Evolutionary conservation across 257 asterid genomes (phyloP).

Genomic region (Solanum chmielewskii): DNA sequence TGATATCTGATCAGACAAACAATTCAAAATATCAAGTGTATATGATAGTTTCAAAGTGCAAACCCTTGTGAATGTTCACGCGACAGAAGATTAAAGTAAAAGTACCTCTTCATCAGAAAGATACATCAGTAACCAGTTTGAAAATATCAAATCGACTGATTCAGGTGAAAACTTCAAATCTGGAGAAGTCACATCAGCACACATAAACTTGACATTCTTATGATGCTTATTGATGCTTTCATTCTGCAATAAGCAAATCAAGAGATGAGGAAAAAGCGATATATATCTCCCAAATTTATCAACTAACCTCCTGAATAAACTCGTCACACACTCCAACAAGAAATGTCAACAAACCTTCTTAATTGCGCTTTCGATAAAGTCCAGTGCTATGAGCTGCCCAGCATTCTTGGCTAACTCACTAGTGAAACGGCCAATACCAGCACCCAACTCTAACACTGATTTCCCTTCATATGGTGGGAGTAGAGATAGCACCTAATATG

Average conservation of each 20-base stretch:
- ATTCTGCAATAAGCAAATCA: constrained; percentile 39
- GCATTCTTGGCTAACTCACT: constrained; percentile 75
- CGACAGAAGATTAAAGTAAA: neutral
- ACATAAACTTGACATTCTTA: constrained; percentile 65
- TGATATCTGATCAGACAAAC: neutral
- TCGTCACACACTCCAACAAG: neutral
- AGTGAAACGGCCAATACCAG: constrained; percentile 99
- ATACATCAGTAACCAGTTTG: constrained; percentile 95
- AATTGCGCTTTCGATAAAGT: constrained; percentile 72
- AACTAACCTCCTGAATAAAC: neutral
- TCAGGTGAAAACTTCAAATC: constrained; percentile 61
- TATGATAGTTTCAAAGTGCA: neutral
- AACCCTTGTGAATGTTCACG: neutral
- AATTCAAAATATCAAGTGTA: neutral
- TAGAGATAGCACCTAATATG: constrained; percentile 60
- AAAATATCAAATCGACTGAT: constrained; percentile 72
- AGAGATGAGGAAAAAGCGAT: neutral
- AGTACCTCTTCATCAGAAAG: constrained; percentile 91
- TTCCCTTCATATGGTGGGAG: constrained; percentile 82
- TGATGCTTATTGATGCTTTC: constrained; percentile 53
- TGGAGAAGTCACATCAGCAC: constrained; percentile 90
- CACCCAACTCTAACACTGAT: constrained; percentile 86
- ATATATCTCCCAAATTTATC: neutral
- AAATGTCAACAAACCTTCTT: constrained; percentile 45
- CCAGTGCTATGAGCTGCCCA: constrained; percentile 60